Conservation (phyloP, 306 rosid species). For the Begonia peltatifolia region DNA sequence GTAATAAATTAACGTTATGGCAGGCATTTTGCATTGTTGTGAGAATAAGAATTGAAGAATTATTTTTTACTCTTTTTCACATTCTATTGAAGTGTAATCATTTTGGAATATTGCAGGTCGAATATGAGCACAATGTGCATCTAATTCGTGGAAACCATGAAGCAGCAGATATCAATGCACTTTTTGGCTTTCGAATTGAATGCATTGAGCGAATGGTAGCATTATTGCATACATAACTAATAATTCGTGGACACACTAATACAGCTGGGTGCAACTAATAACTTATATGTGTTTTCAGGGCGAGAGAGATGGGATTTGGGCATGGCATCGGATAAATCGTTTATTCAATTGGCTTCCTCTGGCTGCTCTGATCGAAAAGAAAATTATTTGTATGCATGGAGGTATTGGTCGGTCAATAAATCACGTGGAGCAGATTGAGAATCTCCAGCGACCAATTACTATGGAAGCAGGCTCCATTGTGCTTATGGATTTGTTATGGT, state of each 20-base stretch:
- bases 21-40: too few relatives aligned
- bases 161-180: slow-evolving; percentile 99
- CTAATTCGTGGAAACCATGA: slow-evolving; percentile 97
- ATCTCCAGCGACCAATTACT: slow-evolving; percentile 90
- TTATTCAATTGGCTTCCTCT: slow-evolving; percentile 98
- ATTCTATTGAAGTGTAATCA: background rate
- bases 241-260: slow-evolving; percentile 1
- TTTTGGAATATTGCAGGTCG: slow-evolving; percentile 54
- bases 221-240: slow-evolving; percentile 9
- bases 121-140: slow-evolving; percentile 75
- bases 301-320: slow-evolving; percentile 98
- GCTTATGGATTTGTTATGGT: slow-evolving; percentile 98
- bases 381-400: slow-evolving; percentile 97
- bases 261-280: slow-evolving; percentile 10
- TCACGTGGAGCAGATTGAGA: slow-evolving; percentile 94
- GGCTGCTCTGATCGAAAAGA: slow-evolving; percentile 92
- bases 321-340: slow-evolving; percentile 97
- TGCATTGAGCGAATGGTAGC: slow-evolving; percentile 91
- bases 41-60: too few relatives aligned
- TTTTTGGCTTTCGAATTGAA: slow-evolving; percentile 96
- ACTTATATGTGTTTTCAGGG: slow-evolving; percentile 47
- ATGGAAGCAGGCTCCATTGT: slow-evolving; percentile 99
- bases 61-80: background rate
- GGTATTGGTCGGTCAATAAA: slow-evolving; percentile 98
- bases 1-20: background rate